phyloP scores from a whole-genome alignment of 1,139 yeast genomes.

The Pichia sp. region DNA sequence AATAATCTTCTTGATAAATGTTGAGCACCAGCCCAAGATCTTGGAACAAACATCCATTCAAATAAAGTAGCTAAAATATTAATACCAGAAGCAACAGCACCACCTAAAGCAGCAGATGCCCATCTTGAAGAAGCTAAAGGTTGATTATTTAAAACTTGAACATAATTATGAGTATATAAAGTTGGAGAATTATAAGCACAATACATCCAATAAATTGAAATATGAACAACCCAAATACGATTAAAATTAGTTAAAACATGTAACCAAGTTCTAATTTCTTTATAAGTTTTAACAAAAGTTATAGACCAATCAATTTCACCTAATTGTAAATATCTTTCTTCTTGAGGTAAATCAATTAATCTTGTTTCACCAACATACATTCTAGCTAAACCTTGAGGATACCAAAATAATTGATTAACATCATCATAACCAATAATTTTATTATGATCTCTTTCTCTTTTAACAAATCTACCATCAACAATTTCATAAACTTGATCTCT shows the following conservation, averaged over 20 bases:
- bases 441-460: slow-evolving; percentile 96
- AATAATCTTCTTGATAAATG: slow-evolving; percentile 83
- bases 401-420: slow-evolving; percentile 98
- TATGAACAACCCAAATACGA: slow-evolving; percentile 96
- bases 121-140: slow-evolving; percentile 86
- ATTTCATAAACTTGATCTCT: slow-evolving; percentile 96
- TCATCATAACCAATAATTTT: slow-evolving; percentile 95
- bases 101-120: slow-evolving; percentile 93
- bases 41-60: slow-evolving; percentile 96
- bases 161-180: slow-evolving; percentile 78
- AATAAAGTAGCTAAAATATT: slow-evolving; percentile 84
- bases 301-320: slow-evolving; percentile 92
- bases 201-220: slow-evolving; percentile 90
- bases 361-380: slow-evolving; percentile 85
- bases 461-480: slow-evolving; percentile 89
- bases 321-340: slow-evolving; percentile 80
- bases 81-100: slow-evolving; percentile 73
- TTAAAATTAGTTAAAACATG: slow-evolving; percentile 92
- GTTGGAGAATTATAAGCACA: slow-evolving; percentile 90
- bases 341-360: slow-evolving; percentile 81
- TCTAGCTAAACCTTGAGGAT: slow-evolving; percentile 96
- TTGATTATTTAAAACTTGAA: slow-evolving; percentile 73
- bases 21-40: slow-evolving; percentile 99
- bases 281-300: slow-evolving; percentile 94
- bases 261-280: slow-evolving; percentile 97